phyloP scores from a whole-genome alignment of 352 stramenopile genomes.

The Globisporangium viniferum region DNA sequence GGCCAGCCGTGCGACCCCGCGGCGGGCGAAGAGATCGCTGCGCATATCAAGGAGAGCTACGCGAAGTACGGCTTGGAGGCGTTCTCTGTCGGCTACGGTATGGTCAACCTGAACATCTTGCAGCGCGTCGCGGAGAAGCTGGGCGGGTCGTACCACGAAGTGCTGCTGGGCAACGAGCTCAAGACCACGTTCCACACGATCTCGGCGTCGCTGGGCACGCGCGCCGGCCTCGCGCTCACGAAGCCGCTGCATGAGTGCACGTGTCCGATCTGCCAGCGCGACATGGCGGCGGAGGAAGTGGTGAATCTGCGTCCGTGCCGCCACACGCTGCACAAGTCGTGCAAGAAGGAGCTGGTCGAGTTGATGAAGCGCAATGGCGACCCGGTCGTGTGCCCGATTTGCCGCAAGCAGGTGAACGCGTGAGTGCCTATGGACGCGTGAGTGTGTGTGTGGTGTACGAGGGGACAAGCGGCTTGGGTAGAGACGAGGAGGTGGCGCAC shows the following conservation, averaged over 20 bases:
- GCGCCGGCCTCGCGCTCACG: constrained; percentile 48
- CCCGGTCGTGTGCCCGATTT: constrained; percentile 10
- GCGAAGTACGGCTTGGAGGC: constrained; percentile 55
- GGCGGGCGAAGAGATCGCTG: constrained; percentile 48
- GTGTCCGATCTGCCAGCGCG: constrained; percentile 53
- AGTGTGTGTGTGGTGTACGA: neutral
- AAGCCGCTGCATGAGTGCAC: constrained; percentile 58
- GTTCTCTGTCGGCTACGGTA: constrained; percentile 71
- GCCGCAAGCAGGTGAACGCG: constrained; percentile 5
- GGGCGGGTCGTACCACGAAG: constrained; percentile 59
- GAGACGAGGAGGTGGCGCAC: neutral
- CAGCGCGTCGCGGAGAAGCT: constrained; percentile 51
- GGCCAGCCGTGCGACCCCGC: constrained; percentile 46
- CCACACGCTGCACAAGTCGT: constrained; percentile 45
- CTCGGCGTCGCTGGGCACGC: constrained; percentile 62
- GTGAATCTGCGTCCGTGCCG: constrained; percentile 37
- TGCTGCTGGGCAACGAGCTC: constrained; percentile 60
- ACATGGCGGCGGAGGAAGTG: constrained; percentile 47
- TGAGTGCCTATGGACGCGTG: neutral
- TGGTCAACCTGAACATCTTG: constrained; percentile 58
- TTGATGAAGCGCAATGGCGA: constrained; percentile 16
- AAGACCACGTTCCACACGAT: constrained; percentile 78
- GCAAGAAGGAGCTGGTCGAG: constrained; percentile 29
- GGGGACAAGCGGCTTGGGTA: neutral
- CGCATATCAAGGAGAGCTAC: constrained; percentile 53